These are phyloP conservation scores for Suillus americanus DNA, from an alignment of 768 basidiomycete species.

Conservation along the genomic window DNA sequence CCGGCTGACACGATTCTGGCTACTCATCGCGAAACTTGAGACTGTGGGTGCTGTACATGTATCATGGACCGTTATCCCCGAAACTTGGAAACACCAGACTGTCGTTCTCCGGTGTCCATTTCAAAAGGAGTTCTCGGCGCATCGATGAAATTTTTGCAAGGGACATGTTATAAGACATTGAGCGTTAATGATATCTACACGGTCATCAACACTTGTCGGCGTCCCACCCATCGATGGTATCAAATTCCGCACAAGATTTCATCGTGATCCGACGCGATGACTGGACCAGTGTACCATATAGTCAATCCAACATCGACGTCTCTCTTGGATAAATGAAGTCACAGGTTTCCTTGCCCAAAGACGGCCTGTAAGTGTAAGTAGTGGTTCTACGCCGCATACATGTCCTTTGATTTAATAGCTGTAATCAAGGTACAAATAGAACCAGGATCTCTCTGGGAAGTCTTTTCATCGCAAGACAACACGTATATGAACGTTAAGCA, in stretches of 20 bases:
- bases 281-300: background rate
- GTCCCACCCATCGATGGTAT: background rate
- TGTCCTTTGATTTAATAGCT: background rate
- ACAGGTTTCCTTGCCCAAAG: background rate
- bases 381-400: background rate
- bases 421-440: constrained; percentile 4
- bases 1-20: background rate
- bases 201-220: background rate
- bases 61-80: background rate
- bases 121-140: background rate
- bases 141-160: background rate
- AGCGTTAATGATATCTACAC: background rate
- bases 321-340: background rate
- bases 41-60: background rate
- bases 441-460: background rate
- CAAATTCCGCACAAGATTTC: background rate
- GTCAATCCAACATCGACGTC: background rate
- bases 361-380: background rate
- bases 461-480: background rate
- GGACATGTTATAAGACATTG: background rate
- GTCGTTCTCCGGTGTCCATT: background rate
- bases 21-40: background rate
- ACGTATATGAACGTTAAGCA: background rate
- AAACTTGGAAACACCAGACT: background rate
- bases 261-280: background rate